Conservation (phyloP, 768 basidiomycete genomes). For the Lactarius deliciosus region DNA sequence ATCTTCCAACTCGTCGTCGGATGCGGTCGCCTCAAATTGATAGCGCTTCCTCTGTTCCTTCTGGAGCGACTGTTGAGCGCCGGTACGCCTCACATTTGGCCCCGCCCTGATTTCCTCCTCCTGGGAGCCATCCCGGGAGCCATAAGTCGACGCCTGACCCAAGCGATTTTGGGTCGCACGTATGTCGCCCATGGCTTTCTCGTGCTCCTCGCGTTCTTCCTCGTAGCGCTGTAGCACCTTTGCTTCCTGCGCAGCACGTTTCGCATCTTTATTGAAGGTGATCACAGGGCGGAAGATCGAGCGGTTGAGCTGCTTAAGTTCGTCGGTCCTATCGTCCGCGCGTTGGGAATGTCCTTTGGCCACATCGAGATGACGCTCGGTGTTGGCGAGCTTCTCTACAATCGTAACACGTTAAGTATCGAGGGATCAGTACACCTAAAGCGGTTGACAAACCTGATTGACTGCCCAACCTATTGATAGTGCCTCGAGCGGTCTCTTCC, state of each 20-base stretch:
- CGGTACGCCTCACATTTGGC: slow-evolving; percentile 41
- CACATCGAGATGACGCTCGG: slow-evolving; percentile 92
- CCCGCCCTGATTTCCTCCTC: slow-evolving; percentile 42
- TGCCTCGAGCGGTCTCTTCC: slow-evolving; percentile 90
- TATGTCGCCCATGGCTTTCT: slow-evolving; percentile 83
- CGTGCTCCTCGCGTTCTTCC: slow-evolving; percentile 79
- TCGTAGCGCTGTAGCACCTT: slow-evolving; percentile 85
- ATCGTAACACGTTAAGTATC: slow-evolving; percentile 8
- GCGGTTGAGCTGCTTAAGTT: slow-evolving; percentile 90
- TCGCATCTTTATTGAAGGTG: slow-evolving; percentile 89
- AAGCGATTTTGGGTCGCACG: slow-evolving; percentile 85
- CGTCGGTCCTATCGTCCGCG: slow-evolving; percentile 91
- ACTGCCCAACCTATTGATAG: slow-evolving; percentile 77
- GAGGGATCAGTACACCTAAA: neutral
- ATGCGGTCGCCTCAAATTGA: slow-evolving; percentile 88
- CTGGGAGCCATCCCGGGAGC: slow-evolving; percentile 48
- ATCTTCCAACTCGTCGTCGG: slow-evolving; percentile 93
- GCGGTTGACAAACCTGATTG: slow-evolving; percentile 79
- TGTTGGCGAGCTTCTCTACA: slow-evolving; percentile 84
- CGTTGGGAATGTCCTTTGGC: slow-evolving; percentile 83
- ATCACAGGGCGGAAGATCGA: slow-evolving; percentile 94
- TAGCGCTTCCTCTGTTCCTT: slow-evolving; percentile 78
- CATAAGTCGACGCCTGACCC: slow-evolving; percentile 68
- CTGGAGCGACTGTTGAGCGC: slow-evolving; percentile 51
- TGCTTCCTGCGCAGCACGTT: slow-evolving; percentile 83